A percentile compares a stretch with the other conserved stretches of the same genome.
Evolutionary conservation across 768 basidiomycete species (phyloP).

Genomic region (Boletellus ananas): DNA sequence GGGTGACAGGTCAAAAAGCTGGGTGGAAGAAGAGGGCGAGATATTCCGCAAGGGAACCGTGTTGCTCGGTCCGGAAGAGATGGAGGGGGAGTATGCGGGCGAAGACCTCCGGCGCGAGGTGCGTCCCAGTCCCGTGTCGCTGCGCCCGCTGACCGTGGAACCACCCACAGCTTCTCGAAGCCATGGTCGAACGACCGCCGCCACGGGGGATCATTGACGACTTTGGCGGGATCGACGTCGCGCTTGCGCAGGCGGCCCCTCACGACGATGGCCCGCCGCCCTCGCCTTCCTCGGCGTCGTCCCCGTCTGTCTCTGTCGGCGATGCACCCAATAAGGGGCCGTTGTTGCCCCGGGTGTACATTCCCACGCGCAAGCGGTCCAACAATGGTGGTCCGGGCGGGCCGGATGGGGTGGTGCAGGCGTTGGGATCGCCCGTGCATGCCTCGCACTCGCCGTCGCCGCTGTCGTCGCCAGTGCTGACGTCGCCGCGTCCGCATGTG

Average conservation of each 20-base stretch:
- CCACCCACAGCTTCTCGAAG: slow-evolving; percentile 76
- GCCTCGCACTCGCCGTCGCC: background rate
- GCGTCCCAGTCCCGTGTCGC: slow-evolving; percentile 10
- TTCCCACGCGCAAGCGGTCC: slow-evolving; percentile 52
- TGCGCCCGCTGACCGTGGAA: background rate
- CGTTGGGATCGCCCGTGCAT: background rate
- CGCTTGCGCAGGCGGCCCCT: slow-evolving; percentile 1
- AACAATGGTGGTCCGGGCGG: slow-evolving; percentile 19
- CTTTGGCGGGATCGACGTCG: slow-evolving; percentile 44
- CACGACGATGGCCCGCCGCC: slow-evolving; percentile 15
- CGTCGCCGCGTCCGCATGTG: slow-evolving; percentile 6
- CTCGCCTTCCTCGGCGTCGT: slow-evolving; percentile 18
- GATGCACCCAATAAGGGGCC: slow-evolving; percentile 4
- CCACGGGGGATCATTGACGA: slow-evolving; percentile 69
- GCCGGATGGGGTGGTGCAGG: background rate
- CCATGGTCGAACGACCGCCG: slow-evolving; percentile 82
- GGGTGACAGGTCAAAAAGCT: slow-evolving; percentile 56
- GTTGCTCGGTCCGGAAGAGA: slow-evolving; percentile 76
- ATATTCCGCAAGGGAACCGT: slow-evolving; percentile 89
- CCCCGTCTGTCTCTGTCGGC: slow-evolving; percentile 3
- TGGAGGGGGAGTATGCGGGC: slow-evolving; percentile 85
- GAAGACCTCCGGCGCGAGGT: slow-evolving; percentile 85
- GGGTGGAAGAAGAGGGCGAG: slow-evolving; percentile 95
- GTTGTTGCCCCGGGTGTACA: slow-evolving; percentile 54
- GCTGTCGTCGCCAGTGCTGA: slow-evolving; percentile 1